phyloP scores from a whole-genome alignment of 352 stramenopile species.

The Phytophthora parvispora region DNA sequence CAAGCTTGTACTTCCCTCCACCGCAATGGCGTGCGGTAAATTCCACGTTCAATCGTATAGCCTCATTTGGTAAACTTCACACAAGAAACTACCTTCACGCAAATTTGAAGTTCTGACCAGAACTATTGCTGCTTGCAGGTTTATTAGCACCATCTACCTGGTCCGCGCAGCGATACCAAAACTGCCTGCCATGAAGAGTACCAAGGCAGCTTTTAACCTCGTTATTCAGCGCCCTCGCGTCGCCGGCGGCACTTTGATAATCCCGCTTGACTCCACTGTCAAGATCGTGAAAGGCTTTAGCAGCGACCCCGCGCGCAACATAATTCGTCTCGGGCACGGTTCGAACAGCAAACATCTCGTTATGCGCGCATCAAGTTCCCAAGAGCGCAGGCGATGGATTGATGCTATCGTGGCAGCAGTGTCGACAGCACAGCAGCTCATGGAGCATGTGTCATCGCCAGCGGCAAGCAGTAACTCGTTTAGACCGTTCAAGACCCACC shows the following conservation, averaged over 20 bases:
- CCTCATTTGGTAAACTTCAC: slow-evolving; percentile 23
- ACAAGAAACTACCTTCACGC: not conserved
- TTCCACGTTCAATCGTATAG: slow-evolving; percentile 26
- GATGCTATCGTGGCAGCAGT: slow-evolving; percentile 4
- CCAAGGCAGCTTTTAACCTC: slow-evolving; percentile 16
- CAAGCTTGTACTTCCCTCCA: not conserved
- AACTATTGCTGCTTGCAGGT: slow-evolving; percentile 10
- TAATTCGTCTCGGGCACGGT: slow-evolving; percentile 26
- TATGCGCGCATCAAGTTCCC: slow-evolving; percentile 21
- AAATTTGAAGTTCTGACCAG: too few relatives aligned
- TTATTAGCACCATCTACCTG: slow-evolving; percentile 27
- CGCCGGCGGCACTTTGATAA: slow-evolving; percentile 23
- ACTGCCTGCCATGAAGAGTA: not conserved
- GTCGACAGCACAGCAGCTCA: not conserved
- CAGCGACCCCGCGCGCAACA: slow-evolving; percentile 16
- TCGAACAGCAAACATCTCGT: slow-evolving; percentile 3
- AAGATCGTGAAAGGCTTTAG: slow-evolving; percentile 3
- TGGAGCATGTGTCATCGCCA: not conserved
- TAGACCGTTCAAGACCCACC: not conserved
- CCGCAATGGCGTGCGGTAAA: slow-evolving; percentile 27
- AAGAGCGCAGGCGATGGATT: slow-evolving; percentile 18
- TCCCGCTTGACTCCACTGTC: slow-evolving; percentile 26
- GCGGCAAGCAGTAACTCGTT: too few relatives aligned
- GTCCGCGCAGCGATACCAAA: slow-evolving; percentile 7
- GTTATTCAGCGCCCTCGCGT: slow-evolving; percentile 32